Percentiles rank a stretch among this genome's conserved stretches.
These are phyloP conservation scores for Fomitopsis pulvina DNA, from an alignment of 768 basidiomycete genomes.

Conservation along the genomic window DNA sequence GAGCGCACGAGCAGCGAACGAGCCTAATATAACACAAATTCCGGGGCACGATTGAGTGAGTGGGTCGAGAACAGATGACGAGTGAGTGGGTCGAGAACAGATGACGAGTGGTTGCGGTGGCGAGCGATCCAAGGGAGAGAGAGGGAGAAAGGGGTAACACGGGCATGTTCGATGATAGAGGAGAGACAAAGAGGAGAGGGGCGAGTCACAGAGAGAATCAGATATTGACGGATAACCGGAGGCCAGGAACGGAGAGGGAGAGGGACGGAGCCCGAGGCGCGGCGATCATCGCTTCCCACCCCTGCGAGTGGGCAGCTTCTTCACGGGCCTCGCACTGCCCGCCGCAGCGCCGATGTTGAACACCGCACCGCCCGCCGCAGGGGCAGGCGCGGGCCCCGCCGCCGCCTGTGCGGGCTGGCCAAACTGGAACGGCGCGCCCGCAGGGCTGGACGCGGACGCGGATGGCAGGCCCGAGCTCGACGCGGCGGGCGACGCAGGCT, in stretches of 20 bases:
- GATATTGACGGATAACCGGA: constrained; percentile 6
- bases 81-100: neutral
- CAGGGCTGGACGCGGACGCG: constrained; percentile 11
- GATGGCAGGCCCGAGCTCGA: constrained; percentile 18
- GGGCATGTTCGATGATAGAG: neutral
- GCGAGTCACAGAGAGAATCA: constrained; percentile 7
- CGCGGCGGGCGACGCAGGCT: constrained; percentile 27
- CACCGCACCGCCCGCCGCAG: constrained; percentile 19
- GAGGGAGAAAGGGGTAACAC: neutral
- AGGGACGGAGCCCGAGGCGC: neutral
- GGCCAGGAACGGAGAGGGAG: constrained; percentile 3
- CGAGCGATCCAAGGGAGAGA: constrained; percentile 2
- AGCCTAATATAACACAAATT: no score
- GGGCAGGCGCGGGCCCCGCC: constrained; percentile 11
- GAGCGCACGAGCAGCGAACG: neutral
- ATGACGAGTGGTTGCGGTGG: neutral
- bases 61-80: neutral
- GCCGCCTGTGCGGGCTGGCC: constrained; percentile 14
- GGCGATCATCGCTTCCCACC: constrained; percentile 21
- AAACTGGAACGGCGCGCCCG: constrained; percentile 18
- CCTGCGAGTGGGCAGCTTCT: constrained; percentile 27
- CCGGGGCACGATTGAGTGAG: constrained; percentile 1
- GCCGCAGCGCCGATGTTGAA: constrained; percentile 26
- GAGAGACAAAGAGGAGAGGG: constrained; percentile 1
- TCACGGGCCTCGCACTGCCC: constrained; percentile 18